Evolutionary conservation across 305 asterid species (phyloP), one percentile per base, ranked within the genome.

Genomic region (Striga hermonthica): DNA sequence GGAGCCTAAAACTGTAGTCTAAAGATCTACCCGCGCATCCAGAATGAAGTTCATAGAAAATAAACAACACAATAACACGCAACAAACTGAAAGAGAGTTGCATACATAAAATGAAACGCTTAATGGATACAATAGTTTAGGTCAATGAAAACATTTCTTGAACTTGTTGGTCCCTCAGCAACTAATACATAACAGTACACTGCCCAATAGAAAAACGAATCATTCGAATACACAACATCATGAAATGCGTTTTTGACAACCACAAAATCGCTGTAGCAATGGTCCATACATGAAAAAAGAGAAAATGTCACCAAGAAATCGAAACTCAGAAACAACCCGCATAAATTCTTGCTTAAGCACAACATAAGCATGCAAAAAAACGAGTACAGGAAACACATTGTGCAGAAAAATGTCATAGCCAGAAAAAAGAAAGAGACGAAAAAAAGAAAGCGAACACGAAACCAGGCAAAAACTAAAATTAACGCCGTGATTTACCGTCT

Each of bases 401-500:
- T 22, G 31, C 31, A 22, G n/a, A 22, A 22, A 22, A 22, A 22
- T 22, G 31, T 22, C 31, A 22, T 22, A 22, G 31, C 31, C 2
- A 22, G 31, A 22, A 22, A 22, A 22, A 22, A 22, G 31, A 22
- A 22, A 22, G 31, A 22, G 2, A 22, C 2, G 31, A 22, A 22
- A 22, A 22, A 22, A 22, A 22, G 31, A 22, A 22, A 22, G 2
- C 31, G 31, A 22, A 22, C 31, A 47, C 6, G 53, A 12, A 47
- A 47, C 5, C 14, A 11, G 7, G 53, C 11, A 47, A 47, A 5
- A 41, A 3, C 7, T n/a, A 12, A 47, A 47, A 11, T 22, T 22
- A 22, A 22, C 13, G 14, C 14, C 3, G 13, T 3, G 14, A 47
- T 12, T 57, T 72, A 87, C 95, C 95, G 75, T 81, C 84, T 69